Evolutionary conservation across 2,329 filamentous ascomycete species (phyloP).

Genomic region (Penicillium corylophilum): DNA sequence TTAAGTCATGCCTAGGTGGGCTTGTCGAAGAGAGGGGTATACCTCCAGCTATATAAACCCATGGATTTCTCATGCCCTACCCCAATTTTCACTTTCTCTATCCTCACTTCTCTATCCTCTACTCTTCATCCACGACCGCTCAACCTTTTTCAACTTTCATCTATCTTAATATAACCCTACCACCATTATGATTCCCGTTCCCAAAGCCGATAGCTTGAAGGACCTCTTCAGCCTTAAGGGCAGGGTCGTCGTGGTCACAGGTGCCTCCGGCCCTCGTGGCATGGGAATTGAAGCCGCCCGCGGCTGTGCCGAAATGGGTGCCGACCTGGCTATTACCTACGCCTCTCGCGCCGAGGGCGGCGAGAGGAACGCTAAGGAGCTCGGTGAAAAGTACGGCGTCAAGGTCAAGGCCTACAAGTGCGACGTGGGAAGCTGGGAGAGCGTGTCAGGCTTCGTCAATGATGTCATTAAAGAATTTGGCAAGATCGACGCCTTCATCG

Average conservation of each 20-base stretch:
- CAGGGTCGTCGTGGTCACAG: conserved; percentile 49
- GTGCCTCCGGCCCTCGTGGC: conserved; percentile 60
- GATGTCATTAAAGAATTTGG: conserved; percentile 68
- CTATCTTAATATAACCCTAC: neutral
- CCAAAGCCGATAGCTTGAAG: conserved; percentile 34
- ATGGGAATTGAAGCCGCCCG: conserved; percentile 68
- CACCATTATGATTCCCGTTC: conserved; percentile 32
- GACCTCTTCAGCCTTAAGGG: conserved; percentile 51
- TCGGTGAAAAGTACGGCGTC: conserved; percentile 60
- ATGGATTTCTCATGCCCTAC: neutral
- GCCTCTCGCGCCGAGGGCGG: conserved; percentile 60
- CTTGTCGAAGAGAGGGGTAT: neutral
- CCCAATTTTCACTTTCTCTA: no score
- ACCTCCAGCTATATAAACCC: neutral
- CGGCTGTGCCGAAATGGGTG: conserved; percentile 64
- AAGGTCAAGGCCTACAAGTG: conserved; percentile 69
- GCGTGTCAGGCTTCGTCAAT: conserved; percentile 57
- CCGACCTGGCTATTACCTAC: conserved; percentile 67
- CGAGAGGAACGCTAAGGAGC: conserved; percentile 65
- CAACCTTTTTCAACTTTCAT: neutral
- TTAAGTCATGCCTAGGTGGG: conserved; percentile 15
- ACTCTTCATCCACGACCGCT: neutral
- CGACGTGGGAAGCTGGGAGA: conserved; percentile 58
- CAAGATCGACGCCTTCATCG: conserved; percentile 66
- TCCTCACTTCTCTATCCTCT: neutral